Evolutionary conservation across 2,329 filamentous ascomycete genomes (phyloP), one percentile per base, ranked within the genome.

Genomic region (Davidsoniella neocaledoniae): DNA sequence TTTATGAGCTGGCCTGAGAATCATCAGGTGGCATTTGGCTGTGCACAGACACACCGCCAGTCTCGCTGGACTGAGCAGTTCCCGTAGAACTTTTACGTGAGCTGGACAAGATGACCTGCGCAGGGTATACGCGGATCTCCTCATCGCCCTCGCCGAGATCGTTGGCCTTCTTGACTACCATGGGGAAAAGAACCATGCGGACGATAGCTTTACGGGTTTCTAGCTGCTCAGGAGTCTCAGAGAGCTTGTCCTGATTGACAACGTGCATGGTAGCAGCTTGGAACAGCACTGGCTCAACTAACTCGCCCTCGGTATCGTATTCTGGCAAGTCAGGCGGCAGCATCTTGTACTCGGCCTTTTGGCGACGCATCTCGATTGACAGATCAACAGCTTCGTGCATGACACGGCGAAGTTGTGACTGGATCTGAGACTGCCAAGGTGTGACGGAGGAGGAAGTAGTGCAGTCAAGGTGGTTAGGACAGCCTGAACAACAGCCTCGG

Each of bases 341-440:
- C 90, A 98, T 98, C 70, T 94, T 91, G 69, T 94, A 98, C 68
- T 96, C 91, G 37, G 91, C 87, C 53, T 86, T 80, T 64, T 98
- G 91, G 14, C 83, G 93, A 62, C 91, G 87, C 91, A 98, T 98
- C 68, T 95, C 88, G 56, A 98, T 80, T 1, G 87, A 87, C 9
- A 98, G 76, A 52, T 85, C 83, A 46, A 95, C 91, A 0, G 93
- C 91, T 54, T 90, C 78, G 56, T 79, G 79, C 66, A 98, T 79
- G 47, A 98, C 87, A 57, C 85, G 86, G 58, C 83, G 82, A 49
- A 98, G 74, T 55, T 90, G 88, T 33, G 84, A 77, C 57, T 87
- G 75, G 43, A 95, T 84, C 61, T 93, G 84, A 39, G 73, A 68
- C 65, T 91, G 83, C 17, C 50, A 90, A 90, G 71, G 58, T 91